These are phyloP conservation scores for Puccinia coronata DNA, from an alignment of 1,284 basidiomycete species.

Conservation along the genomic window DNA sequence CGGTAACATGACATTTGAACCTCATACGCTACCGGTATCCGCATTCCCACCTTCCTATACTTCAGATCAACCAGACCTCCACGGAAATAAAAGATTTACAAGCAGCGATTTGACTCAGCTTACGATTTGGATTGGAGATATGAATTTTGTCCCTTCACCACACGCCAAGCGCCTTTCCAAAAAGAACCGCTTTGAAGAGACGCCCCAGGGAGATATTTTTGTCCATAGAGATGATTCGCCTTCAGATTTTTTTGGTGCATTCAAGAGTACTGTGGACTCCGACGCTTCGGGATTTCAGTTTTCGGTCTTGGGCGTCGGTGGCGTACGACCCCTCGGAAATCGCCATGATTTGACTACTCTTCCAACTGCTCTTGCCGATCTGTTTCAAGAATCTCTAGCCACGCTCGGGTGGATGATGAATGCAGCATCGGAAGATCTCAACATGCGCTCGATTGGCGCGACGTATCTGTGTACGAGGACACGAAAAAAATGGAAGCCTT, in stretches of 20 bases:
- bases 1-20: slow-evolving; percentile 11
- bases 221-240: background rate
- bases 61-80: slow-evolving; percentile 11
- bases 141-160: slow-evolving; percentile 25
- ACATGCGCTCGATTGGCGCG: slow-evolving; percentile 21
- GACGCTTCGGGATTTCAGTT: slow-evolving; percentile 33
- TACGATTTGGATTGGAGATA: slow-evolving; percentile 35
- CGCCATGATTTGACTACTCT: background rate
- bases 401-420: slow-evolving; percentile 37
- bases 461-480: slow-evolving; percentile 33
- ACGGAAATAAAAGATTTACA: slow-evolving; percentile 13
- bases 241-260: slow-evolving; percentile 1
- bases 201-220: background rate
- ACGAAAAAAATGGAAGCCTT: slow-evolving; percentile 34
- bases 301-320: slow-evolving; percentile 34
- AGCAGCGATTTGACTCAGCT: slow-evolving; percentile 9
- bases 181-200: background rate
- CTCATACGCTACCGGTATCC: slow-evolving; percentile 24
- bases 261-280: background rate
- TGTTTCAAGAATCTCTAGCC: slow-evolving; percentile 11
- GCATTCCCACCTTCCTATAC: slow-evolving; percentile 34
- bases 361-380: background rate
- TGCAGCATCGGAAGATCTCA: slow-evolving; percentile 21
- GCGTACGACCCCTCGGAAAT: slow-evolving; percentile 27
- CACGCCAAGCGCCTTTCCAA: background rate